Conservation (phyloP, 2,329 filamentous ascomycete species). For the Fusarium robinianum region DNA sequence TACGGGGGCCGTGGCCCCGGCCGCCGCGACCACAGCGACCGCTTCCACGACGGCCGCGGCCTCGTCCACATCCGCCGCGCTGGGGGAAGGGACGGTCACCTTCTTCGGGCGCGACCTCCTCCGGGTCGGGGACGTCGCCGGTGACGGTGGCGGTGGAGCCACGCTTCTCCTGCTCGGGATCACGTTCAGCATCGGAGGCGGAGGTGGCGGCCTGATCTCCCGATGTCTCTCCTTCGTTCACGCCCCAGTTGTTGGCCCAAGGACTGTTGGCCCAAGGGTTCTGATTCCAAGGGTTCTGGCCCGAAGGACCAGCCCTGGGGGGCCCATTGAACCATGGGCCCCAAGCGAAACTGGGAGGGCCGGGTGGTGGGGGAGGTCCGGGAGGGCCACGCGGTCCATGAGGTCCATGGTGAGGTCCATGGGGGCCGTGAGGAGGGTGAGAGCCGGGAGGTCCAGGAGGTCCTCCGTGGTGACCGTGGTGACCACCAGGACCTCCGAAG, state of each 20-base stretch:
- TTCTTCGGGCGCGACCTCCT: slow-evolving; percentile 41
- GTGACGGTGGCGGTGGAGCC: slow-evolving; percentile 42
- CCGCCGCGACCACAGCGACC: slow-evolving; percentile 29
- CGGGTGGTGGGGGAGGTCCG: slow-evolving; percentile 28
- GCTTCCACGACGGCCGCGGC: slow-evolving; percentile 29
- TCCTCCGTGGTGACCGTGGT: slow-evolving; percentile 2
- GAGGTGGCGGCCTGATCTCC: slow-evolving; percentile 18
- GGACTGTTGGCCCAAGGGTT: slow-evolving; percentile 26
- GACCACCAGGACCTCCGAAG: slow-evolving; percentile 30
- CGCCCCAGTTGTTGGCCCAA: slow-evolving; percentile 32
- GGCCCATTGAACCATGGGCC: slow-evolving; percentile 34
- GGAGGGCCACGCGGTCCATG: slow-evolving; percentile 16
- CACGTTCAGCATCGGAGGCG: slow-evolving; percentile 30
- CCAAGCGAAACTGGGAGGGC: slow-evolving; percentile 33
- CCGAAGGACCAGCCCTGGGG: too few species aligned
- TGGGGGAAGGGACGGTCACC: slow-evolving; percentile 27
- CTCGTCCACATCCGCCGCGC: slow-evolving; percentile 29
- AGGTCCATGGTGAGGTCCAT: slow-evolving; percentile 13
- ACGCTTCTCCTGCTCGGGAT: slow-evolving; percentile 40
- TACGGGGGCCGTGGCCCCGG: slow-evolving; percentile 24
- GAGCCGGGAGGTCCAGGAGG: slow-evolving; percentile 6
- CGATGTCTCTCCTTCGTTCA: slow-evolving; percentile 30
- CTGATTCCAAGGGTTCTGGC: slow-evolving; percentile 32
- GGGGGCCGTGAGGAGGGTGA: slow-evolving; percentile 17
- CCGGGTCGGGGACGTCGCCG: slow-evolving; percentile 39